Evolutionary conservation across 164 flowering plant genomes (phyloP).

Genomic region (Berberis vulgaris): DNA sequence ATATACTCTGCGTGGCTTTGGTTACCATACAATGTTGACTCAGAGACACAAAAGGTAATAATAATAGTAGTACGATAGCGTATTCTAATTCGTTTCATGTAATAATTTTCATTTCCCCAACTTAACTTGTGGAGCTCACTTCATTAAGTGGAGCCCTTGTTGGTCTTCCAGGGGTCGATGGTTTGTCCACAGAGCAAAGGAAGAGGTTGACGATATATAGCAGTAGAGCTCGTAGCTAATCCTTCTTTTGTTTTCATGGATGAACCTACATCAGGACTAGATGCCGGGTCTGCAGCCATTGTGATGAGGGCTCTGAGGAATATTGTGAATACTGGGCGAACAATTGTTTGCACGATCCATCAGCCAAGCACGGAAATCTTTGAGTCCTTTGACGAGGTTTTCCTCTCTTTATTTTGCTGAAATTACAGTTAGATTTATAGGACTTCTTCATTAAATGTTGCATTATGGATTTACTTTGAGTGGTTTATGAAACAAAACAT

Average conservation of each 20-base stretch:
- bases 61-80: neutral
- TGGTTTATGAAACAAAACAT: no score
- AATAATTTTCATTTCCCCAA: conserved; percentile 13
- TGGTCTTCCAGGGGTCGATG: conserved; percentile 95
- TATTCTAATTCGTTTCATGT: neutral
- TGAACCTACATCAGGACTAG: conserved; percentile 97
- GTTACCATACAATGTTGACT: conserved; percentile 60
- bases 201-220: conserved; percentile 80
- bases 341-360: conserved; percentile 98
- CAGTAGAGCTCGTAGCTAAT: conserved; percentile 94
- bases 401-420: neutral
- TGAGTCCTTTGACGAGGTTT: conserved; percentile 99
- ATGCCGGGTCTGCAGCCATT: conserved; percentile 98
- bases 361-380: conserved; percentile 99
- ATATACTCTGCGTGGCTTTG: conserved; percentile 95
- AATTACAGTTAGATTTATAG: no score
- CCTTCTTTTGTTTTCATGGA: conserved; percentile 99
- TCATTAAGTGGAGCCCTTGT: conserved; percentile 77
- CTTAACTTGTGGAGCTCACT: conserved; percentile 85
- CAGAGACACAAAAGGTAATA: conserved; percentile 70
- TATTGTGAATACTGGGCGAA: conserved; percentile 93
- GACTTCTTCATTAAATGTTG: no score
- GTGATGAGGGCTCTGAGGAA: conserved; percentile 99
- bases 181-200: conserved; percentile 95
- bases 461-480: no score